Evolutionary conservation across 768 basidiomycete genomes (phyloP), one percentile per base, ranked within the genome.

Genomic region (Clitopilus passeckerianus): DNA sequence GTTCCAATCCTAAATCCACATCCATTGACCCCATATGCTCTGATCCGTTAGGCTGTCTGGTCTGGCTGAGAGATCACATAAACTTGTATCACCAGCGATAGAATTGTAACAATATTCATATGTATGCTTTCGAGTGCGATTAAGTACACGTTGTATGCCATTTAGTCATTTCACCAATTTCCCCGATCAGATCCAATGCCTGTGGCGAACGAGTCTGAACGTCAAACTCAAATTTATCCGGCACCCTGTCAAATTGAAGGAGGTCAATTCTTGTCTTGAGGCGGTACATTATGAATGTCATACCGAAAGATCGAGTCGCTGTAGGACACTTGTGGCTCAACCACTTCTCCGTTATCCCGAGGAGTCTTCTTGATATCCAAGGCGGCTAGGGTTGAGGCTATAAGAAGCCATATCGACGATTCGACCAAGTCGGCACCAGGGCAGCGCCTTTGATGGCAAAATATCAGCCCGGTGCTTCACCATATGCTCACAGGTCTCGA

Each of bases 191-290:
- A 64, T 67, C 70, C 58, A 79, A 60, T 5, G 74, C 71, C 59
- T 74, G 74, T 62, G 80, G 78, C 2, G 80, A 82, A 54, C 83
- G 71, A 5, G 81, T 81, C 35, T 77, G 74, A 34, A 85, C 79
- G 53, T 78, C 75, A 65, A 78, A 82, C 54, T 74, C 65, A 69
- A 84, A 84, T 14, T 72, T 66, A 54, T 73, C 75, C 5, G 83
- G 82, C 16, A 68, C 76, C 64, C 83, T 83, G 37, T 2, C 12
- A 18, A 18, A n/a, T n/a, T 41, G n/a, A 41, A 41, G 12, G n/a
- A 5, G 15, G n/a, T 41, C 27, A 30, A 41, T 41, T 9, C 5
- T 5, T 5, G 12, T 41, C 10, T 9, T 18, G 5, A 41, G 12
- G n/a, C 3, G n/a, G 2, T 18, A 5, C 5, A 41, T 18, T 12